Base-by-base conservation (phyloP, 2,329 filamentous ascomycete species). In the Anthostomella pinea region DNA sequence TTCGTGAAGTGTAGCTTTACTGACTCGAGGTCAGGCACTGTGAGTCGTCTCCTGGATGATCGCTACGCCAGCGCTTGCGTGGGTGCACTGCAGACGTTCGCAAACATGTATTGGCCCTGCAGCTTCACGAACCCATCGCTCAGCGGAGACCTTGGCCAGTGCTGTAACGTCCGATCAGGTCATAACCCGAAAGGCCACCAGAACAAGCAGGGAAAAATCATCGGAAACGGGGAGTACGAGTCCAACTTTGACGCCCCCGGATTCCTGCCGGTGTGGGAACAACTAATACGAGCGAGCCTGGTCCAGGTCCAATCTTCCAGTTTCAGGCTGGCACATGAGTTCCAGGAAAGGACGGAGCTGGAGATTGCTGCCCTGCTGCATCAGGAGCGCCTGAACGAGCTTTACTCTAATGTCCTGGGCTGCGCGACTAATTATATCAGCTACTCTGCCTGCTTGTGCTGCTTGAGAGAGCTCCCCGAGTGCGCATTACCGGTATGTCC, bases 151-250 rank as follows among this genome's bases (percentile, higher is more conserved):
- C 47, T 54, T 6, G 56, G 55, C 15, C 51, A 46, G 22, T 60
- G 57, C 21, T 57, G 54, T 22, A 60, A 60, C 27, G 52, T 60
- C 13, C 48, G 53, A 38, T 51, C 57, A 3, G 57, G 56, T 1
- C 57, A 60, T 38, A 58, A 58, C 25, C 55, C 49, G 8, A 60
- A 60, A 34, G 57, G 57, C 6, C 57, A 60, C 30, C 57, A 60
- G 35, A 59, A 60, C 33, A 53, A 49, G 25, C 48, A 57, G 24
- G 57, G 57, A 4, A 57, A 49, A 20, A 59, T 60, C 33, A 60
- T 60, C 16, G 57, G 57, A n/a, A 48, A 57, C 33, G 57, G 57
- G 4, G 53, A 54, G 24, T 60, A 59, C 37, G 43, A 58, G 39
- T 57, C 57, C 4, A 41, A 37, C 29, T 54, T 60, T 38, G 47